Evolutionary conservation across 2,329 filamentous ascomycete genomes (phyloP), one percentile per base, ranked within the genome.

Genomic region (Aspergillus hiratsukae): DNA sequence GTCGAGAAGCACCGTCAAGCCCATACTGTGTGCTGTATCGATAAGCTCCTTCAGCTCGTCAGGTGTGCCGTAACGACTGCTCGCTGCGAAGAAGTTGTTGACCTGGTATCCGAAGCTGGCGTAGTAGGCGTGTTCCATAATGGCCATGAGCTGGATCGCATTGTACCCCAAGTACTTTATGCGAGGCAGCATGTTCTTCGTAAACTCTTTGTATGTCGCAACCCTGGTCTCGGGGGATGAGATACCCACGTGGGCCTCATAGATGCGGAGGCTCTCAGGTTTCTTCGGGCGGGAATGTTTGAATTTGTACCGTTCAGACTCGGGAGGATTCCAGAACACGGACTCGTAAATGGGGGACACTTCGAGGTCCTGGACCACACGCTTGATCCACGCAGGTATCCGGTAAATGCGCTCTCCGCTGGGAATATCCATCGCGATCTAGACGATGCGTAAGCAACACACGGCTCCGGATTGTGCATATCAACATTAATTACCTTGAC

Each of bases 81-180:
- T 97, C 11, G 93, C 92, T 28, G 94, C 94, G 68, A 97, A 99
- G 81, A 99, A 99, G 75, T 89, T 97, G 80, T 97, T 99, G 77
- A 99, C 86, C 75, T 99, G 94, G 75, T 99, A 99, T 49, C 94
- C 94, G 68, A 99, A 99, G 70, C 93, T 97, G 67, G 94, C 94
- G 73, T 99, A 99, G 81, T 99, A 99, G 51, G 94, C 94, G 76
- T 99, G 94, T 72, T 99, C 94, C 93, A 99, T 99, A 70, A 99
- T 83, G 48, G 94, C 94, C 94, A 99, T 99, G 61, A 99, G 81
- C 73, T 99, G 94, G 64, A 99, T 97, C 54, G 92, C 89, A 71
- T 99, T 97, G 80, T 99, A 99, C 43, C 93, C 94, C 46, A 97
- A 80, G 61, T 86, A 80, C 70, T 92, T 88, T 77, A 99, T 97